A percentile compares a stretch with the other conserved stretches of the same genome.
Conservation (phyloP, 2,329 filamentous ascomycete genomes). For the Erysiphe neolycopersici region DNA sequence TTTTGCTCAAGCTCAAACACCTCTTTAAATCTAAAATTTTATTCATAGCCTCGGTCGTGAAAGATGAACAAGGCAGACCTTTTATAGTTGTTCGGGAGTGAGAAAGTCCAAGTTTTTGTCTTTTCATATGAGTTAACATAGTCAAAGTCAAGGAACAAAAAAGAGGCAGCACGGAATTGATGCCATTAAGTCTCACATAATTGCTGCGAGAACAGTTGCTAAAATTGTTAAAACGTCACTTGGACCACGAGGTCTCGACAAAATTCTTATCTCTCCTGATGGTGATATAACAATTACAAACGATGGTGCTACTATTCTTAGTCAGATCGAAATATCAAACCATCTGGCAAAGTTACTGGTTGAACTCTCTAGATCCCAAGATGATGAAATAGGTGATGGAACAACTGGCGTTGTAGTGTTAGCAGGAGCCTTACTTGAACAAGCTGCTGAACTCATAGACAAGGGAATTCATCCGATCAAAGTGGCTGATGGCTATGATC, state of each 20-base stretch:
- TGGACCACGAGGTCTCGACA: constrained; percentile 86
- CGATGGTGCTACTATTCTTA: constrained; percentile 89
- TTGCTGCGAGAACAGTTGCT: constrained; percentile 83
- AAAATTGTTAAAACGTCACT: constrained; percentile 95
- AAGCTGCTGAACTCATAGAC: constrained; percentile 93
- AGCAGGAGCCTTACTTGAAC: constrained; percentile 80
- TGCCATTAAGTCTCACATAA: constrained; percentile 93
- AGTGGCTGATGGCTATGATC: constrained; percentile 94
- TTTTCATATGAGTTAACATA: constrained; percentile 1
- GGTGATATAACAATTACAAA: constrained; percentile 98
- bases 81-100: constrained; percentile 98
- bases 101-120: constrained; percentile 15
- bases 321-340: constrained; percentile 98
- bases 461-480: constrained; percentile 98
- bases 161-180: constrained; percentile 91
- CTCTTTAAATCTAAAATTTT: constrained; percentile 6
- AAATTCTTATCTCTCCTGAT: constrained; percentile 95
- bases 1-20: constrained; percentile 1
- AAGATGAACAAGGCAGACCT: constrained; percentile 89
- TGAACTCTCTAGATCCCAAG: constrained; percentile 92
- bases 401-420: constrained; percentile 95
- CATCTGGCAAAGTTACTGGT: constrained; percentile 93
- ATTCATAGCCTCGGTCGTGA: constrained; percentile 42
- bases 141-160: constrained; percentile 71
- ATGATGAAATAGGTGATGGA: constrained; percentile 95